Conservation (phyloP, 805 yeast genomes). For the Zygoascus tannicola region DNA sequence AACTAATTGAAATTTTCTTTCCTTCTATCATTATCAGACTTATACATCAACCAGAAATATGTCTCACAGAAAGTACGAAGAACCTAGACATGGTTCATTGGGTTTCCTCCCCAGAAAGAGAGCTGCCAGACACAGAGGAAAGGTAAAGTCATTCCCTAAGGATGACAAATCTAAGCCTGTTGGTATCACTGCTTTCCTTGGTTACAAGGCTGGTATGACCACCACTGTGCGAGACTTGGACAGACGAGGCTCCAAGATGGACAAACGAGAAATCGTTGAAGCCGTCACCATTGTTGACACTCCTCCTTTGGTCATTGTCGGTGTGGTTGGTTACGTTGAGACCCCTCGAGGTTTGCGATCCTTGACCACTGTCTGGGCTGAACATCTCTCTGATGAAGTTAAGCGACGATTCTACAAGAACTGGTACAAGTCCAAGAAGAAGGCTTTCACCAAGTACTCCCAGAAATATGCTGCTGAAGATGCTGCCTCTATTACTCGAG, state of each 20-base stretch:
- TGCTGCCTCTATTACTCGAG: slow-evolving; percentile 83
- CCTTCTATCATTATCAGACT: neutral
- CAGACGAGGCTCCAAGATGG: slow-evolving; percentile 99
- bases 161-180: slow-evolving; percentile 97
- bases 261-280: slow-evolving; percentile 99
- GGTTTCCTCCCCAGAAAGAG: slow-evolving; percentile 99
- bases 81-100: slow-evolving; percentile 99
- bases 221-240: slow-evolving; percentile 99
- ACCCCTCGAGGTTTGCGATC: slow-evolving; percentile 99
- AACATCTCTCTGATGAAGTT: slow-evolving; percentile 98
- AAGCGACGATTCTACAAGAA: slow-evolving; percentile 99
- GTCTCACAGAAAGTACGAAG: slow-evolving; percentile 99
- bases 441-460: slow-evolving; percentile 99
- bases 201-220: slow-evolving; percentile 99
- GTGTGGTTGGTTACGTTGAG: slow-evolving; percentile 99
- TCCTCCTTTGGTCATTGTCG: slow-evolving; percentile 97
- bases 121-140: slow-evolving; percentile 97
- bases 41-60: slow-evolving; percentile 31
- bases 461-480: slow-evolving; percentile 93
- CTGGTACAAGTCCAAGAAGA: slow-evolving; percentile 99
- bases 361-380: slow-evolving; percentile 99
- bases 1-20: slow-evolving; percentile 3
- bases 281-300: slow-evolving; percentile 99
- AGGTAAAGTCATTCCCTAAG: slow-evolving; percentile 98
- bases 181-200: slow-evolving; percentile 98